Evolutionary conservation across 495 filamentous ascomycete species (phyloP).

Genomic region (Penicillium cinerascens): DNA sequence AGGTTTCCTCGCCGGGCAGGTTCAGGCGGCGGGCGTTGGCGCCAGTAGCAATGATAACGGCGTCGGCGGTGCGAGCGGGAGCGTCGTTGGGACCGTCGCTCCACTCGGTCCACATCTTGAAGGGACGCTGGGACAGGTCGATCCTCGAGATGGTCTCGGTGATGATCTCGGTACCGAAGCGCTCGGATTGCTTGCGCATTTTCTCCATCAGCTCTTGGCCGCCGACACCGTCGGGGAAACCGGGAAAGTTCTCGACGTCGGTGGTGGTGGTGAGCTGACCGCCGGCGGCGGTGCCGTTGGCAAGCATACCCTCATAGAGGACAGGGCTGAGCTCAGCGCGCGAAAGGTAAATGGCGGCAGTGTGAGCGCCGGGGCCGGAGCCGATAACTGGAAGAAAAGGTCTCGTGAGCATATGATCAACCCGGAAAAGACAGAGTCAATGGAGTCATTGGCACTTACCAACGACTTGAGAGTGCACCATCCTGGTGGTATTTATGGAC

Average conservation of each 20-base stretch:
- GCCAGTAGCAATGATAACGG: conserved; percentile 92
- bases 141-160: conserved; percentile 87
- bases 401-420: conserved; percentile 8
- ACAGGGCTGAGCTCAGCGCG: conserved; percentile 87
- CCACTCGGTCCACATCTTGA: conserved; percentile 88
- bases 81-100: conserved; percentile 63
- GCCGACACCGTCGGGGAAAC: conserved; percentile 84
- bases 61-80: conserved; percentile 75
- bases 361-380: conserved; percentile 96
- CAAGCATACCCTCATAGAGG: conserved; percentile 95
- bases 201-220: conserved; percentile 87
- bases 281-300: conserved; percentile 92
- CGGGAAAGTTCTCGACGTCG: conserved; percentile 96
- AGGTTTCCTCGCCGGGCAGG: conserved; percentile 85
- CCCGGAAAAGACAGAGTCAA: not conserved
- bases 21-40: conserved; percentile 81
- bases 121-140: conserved; percentile 80
- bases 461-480: conserved; percentile 79
- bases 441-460: conserved; percentile 46
- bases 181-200: conserved; percentile 88
- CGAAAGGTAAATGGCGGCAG: conserved; percentile 91
- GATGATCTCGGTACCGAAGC: conserved; percentile 87
- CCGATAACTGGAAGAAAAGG: conserved; percentile 57
- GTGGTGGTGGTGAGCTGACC: conserved; percentile 97
- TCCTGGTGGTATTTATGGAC: conserved; percentile 42